Evolutionary conservation across 2,329 filamentous ascomycete species (phyloP), one percentile per base, ranked within the genome.

Genomic region (Penicillium carneum): DNA sequence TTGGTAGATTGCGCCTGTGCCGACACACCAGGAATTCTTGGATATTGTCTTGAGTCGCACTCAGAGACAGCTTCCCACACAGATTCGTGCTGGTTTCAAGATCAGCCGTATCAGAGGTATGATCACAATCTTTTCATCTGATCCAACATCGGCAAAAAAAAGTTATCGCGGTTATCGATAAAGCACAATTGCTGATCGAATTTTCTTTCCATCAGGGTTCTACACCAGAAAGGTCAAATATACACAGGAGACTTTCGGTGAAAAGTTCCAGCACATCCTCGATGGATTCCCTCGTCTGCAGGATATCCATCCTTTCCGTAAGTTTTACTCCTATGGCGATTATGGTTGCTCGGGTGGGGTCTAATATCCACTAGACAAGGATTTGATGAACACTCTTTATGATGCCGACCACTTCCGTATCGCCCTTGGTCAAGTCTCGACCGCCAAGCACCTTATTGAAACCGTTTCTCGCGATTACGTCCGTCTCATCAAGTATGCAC

Each of bases 211-310:
- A 55, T 61, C 68, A 89, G 90, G 87, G 51, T 98, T 98, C 82
- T 98, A 98, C 80, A 97, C 94, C 47, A 86, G 95, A 78, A 98
- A 98, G 82, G 93, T 97, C 85, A 98, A 98, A 81, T 99, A 93
- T 81, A 97, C 95, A 6, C 90, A 94, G 75, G 95, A 99, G 82
- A 98, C 94, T 43, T 97, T 97, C 80, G 88, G 89, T 68, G 95
- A 99, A 79, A 98, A 98, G 82, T 88, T 99, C 69, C 87, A 88
- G 69, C 87, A 89, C 63, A 97, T 97, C 74, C 88, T 98, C 74
- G 91, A 97, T 78, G 92, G 91, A 72, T 97, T 99, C 75, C 95
- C 95, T 57, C 88, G 93, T 61, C 85, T 99, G 57, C 89, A 92
- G 76, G 95, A 99, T 77, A 94, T 97, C 76, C 94, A 97, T 77